These are phyloP conservation scores for Aureobasidium zeae DNA, from an alignment of 2,329 filamentous ascomycete species.

Conservation along the genomic window DNA sequence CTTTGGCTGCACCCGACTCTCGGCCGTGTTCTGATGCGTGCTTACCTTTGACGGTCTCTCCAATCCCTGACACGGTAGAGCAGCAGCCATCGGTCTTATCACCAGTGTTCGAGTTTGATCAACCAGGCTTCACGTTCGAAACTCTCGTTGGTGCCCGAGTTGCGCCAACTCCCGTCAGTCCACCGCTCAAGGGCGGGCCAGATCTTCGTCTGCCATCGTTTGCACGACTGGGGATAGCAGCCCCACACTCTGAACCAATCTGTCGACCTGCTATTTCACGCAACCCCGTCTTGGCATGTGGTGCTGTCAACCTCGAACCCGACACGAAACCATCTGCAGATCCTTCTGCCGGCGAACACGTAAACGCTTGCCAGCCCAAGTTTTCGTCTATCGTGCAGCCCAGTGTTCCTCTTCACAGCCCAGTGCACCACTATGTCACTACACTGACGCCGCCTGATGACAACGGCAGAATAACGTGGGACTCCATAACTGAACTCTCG, in stretches of 20 bases:
- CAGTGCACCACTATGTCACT: constrained; percentile 30
- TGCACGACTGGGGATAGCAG: constrained; percentile 42
- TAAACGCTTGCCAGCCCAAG: neutral
- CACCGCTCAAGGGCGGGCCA: constrained; percentile 25
- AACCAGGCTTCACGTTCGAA: constrained; percentile 11
- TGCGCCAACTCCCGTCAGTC: constrained; percentile 8
- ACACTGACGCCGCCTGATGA: constrained; percentile 40
- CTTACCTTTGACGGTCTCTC: constrained; percentile 1
- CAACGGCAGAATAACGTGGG: constrained; percentile 33
- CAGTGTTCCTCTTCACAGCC: constrained; percentile 23
- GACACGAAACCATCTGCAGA: constrained; percentile 14
- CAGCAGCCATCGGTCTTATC: neutral
- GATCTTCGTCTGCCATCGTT: constrained; percentile 46
- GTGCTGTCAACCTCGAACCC: constrained; percentile 1
- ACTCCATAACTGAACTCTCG: constrained; percentile 27
- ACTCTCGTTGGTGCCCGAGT: constrained; percentile 17
- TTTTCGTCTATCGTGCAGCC: constrained; percentile 3
- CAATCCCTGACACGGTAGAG: constrained; percentile 5
- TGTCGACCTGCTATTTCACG: constrained; percentile 2
- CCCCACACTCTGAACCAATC: constrained; percentile 37
- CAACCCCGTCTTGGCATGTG: constrained; percentile 8
- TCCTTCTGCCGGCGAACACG: constrained; percentile 17
- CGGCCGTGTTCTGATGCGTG: constrained; percentile 7
- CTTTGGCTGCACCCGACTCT: constrained; percentile 9
- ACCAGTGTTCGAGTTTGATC: constrained; percentile 5